Evolutionary conservation across 2,329 filamentous ascomycete species (phyloP), one percentile per base, ranked within the genome.

Genomic region (Neopestalotiopsis sp.): DNA sequence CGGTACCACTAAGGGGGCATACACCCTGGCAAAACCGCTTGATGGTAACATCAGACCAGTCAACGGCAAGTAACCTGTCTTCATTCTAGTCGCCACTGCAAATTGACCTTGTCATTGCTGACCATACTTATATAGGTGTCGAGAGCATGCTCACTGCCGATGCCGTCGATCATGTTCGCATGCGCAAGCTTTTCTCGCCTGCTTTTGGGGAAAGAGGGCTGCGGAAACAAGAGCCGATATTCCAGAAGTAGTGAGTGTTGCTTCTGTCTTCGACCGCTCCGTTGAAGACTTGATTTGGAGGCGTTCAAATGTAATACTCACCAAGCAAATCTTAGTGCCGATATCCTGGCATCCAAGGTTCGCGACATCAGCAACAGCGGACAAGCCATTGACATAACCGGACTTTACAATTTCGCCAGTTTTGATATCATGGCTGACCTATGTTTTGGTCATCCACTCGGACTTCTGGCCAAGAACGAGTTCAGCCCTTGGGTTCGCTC

Each of bases 271-370:
- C 12, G 10, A 38, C 10, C 10, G 34, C 34, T 38, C 34, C 34
- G 24, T 28, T 28, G 24, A 28, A 28, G 24, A 28, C 24, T 4
- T 28, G 24, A 28, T 28, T 28, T 28, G 3, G 24, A 4, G 24
- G 24, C 24, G 24, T 28, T 28, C 13, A 20, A 58, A 58, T 12
- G 12, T 59, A 10, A 13, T 59, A n/a, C 57, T 59, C 30, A 59
- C 20, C 4, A 34, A 5, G 4, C n/a, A 10, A 13, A 14, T 34
- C 12, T n/a, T 38, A 66, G 65, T 42, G 77, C 79, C 32, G 75
- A 81, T 56, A 70, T 81, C 28, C 77, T 84, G 62, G 75, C 81
- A 57, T 68, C 73, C 20, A 80, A 78, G 59, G 71, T 84, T 49
- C 74, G 73, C n/a, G 79, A 82, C n/a, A 67, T 73, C 7, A 68